Evolutionary conservation across 2,329 filamentous ascomycete species (phyloP), one percentile per base, ranked within the genome.

Genomic region (Incumbomyces delicatus): DNA sequence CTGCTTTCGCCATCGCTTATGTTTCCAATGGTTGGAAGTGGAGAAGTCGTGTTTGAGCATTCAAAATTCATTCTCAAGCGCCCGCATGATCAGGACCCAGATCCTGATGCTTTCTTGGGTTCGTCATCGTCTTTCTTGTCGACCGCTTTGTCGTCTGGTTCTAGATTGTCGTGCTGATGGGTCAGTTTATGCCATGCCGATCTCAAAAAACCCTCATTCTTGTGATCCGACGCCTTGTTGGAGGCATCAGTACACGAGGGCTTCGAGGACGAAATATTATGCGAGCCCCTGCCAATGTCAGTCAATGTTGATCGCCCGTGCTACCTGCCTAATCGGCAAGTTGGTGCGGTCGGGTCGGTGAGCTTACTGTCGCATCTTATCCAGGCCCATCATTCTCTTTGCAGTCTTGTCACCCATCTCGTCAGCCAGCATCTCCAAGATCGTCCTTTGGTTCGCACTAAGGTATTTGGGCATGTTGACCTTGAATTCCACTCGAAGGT

Each of bases 391-490:
- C 47, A 94, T 79, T 38, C 92, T 77, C 70, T 87, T 92, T 30
- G 92, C 92, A 22, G 79, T 87, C 71, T 89, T 88, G 66, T 98
- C 92, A 33, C 78, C 83, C 80, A 98, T 84, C 70, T 98, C 92
- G 59, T 98, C 89, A 6, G 92, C 92, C 54, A 98, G 78, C 79
- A 96, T 90, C 70, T 98, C 92, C 37, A 94, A 70, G 49, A 98
- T 85, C 1, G 87, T 94, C 45, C 92, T 78, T 71, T 98, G 89
- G 68, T 95, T 96, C 38, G 84, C 78, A 46, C 78, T 87, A 54
- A 98, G 74, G 60, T 90, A 95, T 69, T 95, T 96, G 38, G 92
- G 92, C 87, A 96, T 95, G 46, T 78, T 72, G 38, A 98, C 86
- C 64, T 87, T 87, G 76, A 95, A 98, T 64, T 98, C 90, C 6